Conservation (phyloP, 1,284 basidiomycete genomes). For the Coriolopsis trogii region DNA sequence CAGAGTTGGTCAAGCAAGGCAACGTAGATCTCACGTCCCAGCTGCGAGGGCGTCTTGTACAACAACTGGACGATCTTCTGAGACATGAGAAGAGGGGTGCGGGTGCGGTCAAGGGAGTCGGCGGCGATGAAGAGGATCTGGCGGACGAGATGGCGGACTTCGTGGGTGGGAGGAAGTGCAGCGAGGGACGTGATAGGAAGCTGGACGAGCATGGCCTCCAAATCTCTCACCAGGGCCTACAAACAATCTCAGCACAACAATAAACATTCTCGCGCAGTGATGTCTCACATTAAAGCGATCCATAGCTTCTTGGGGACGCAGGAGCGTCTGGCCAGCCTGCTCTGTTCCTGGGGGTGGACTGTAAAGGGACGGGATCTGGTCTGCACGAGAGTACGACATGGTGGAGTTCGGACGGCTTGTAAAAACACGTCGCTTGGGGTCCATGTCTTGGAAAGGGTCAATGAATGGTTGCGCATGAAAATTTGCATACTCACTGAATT, state of each 20-base stretch:
- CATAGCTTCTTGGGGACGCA: constrained; percentile 73
- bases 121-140: constrained; percentile 82
- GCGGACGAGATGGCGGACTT: constrained; percentile 82
- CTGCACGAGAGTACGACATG: constrained; percentile 52
- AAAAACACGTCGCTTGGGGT: constrained; percentile 52
- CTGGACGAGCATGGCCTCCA: constrained; percentile 80
- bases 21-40: constrained; percentile 92
- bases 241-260: constrained; percentile 3
- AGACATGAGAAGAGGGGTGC: constrained; percentile 90
- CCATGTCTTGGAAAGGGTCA: constrained; percentile 41
- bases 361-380: constrained; percentile 48
- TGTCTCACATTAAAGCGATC: constrained; percentile 72
- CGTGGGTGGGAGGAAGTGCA: constrained; percentile 79
- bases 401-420: constrained; percentile 70
- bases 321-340: constrained; percentile 40
- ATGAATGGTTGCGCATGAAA: background rate
- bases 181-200: constrained; percentile 68
- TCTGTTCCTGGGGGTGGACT: constrained; percentile 56
- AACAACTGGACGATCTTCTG: constrained; percentile 92
- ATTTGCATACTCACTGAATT: constrained; percentile 70
- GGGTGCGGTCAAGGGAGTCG: constrained; percentile 79
- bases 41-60: constrained; percentile 82
- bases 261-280: background rate
- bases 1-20: constrained; percentile 90
- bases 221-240: constrained; percentile 64